Conservation (phyloP, 2,329 filamentous ascomycete genomes). For the Colletotrichum agaves region DNA sequence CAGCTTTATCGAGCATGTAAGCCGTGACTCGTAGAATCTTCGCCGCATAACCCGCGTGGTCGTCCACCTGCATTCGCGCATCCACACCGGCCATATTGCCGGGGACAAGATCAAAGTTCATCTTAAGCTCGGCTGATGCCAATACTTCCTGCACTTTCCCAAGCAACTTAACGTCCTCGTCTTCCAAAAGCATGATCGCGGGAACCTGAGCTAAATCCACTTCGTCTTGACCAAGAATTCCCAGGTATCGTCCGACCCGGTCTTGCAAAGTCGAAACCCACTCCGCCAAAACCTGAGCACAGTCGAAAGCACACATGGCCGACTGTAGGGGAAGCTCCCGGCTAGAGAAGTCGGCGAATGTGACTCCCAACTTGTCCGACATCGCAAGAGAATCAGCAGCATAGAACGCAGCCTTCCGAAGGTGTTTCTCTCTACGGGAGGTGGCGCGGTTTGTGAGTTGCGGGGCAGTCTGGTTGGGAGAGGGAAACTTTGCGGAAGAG, state of each 20-base stretch:
- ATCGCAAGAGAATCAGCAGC: conserved; percentile 91
- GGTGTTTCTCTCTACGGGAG: conserved; percentile 83
- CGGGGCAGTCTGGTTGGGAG: conserved; percentile 39
- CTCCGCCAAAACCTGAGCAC: conserved; percentile 91
- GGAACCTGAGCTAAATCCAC: conserved; percentile 84
- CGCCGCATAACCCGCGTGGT: conserved; percentile 80
- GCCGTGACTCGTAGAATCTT: conserved; percentile 87
- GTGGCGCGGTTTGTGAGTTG: conserved; percentile 55
- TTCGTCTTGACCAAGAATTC: conserved; percentile 84
- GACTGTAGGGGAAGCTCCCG: conserved; percentile 90
- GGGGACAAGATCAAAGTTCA: conserved; percentile 65
- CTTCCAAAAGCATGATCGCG: conserved; percentile 88
- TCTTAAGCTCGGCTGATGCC: conserved; percentile 80
- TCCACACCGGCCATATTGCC: conserved; percentile 64
- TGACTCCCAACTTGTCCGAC: conserved; percentile 86
- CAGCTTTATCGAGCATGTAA: conserved; percentile 86
- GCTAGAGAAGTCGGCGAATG: conserved; percentile 85
- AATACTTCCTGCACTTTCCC: conserved; percentile 85
- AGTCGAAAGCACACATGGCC: conserved; percentile 93
- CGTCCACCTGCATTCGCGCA: conserved; percentile 65
- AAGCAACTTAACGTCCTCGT: conserved; percentile 88
- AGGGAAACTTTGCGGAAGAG: conserved; percentile 50
- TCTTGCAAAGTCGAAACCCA: conserved; percentile 96
- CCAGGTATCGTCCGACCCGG: conserved; percentile 88
- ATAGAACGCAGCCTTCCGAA: conserved; percentile 95